Conservation (phyloP, 495 filamentous ascomycete genomes). For the Trichoderma virens region DNA sequence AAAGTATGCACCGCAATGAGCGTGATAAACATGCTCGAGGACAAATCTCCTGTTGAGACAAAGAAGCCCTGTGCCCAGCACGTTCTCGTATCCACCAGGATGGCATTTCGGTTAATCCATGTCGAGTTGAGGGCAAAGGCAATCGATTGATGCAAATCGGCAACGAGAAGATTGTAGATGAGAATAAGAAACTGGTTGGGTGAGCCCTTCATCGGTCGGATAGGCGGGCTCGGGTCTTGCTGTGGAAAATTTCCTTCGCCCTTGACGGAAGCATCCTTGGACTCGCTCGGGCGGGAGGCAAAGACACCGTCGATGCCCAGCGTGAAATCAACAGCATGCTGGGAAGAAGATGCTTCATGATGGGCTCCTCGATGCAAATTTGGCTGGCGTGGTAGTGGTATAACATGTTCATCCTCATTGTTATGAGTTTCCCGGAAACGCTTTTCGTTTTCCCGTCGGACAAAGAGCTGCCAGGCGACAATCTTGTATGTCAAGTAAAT, state of each 20-base stretch:
- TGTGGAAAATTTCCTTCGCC: not conserved
- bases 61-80: constrained; percentile 70
- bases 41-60: constrained; percentile 61
- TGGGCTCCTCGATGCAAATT: not conserved
- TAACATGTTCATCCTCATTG: constrained; percentile 15
- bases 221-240: not conserved
- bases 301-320: constrained; percentile 11
- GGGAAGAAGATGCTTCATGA: not conserved
- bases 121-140: constrained; percentile 60
- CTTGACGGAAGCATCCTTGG: constrained; percentile 9
- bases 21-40: constrained; percentile 62
- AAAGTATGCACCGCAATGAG: constrained; percentile 66
- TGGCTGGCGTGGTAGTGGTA: constrained; percentile 15
- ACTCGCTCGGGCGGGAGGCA: constrained; percentile 25
- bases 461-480: constrained; percentile 41
- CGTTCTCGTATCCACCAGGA: constrained; percentile 45
- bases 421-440: not conserved
- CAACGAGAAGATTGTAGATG: constrained; percentile 65
- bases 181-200: constrained; percentile 67
- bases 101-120: constrained; percentile 49
- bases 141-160: constrained; percentile 63
- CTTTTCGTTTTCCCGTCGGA: constrained; percentile 8
- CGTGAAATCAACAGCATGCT: constrained; percentile 4
- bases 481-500: constrained; percentile 49
- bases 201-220: constrained; percentile 11